Percentiles rank a stretch among this genome's conserved stretches.
Evolutionary conservation across 768 basidiomycete species (phyloP).

Genomic region (Suillus americanus): DNA sequence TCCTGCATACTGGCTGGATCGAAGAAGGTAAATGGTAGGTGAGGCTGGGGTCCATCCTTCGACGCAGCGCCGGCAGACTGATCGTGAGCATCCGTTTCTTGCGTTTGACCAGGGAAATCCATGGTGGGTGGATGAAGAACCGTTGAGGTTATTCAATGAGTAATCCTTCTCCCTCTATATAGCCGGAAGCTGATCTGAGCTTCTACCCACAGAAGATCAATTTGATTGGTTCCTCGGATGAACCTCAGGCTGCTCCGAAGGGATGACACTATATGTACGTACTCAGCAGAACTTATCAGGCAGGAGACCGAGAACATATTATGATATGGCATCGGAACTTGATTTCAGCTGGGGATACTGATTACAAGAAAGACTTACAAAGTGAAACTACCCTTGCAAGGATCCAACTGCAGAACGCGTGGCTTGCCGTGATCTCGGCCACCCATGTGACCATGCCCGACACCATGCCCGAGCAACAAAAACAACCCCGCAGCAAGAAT

Average conservation of each 20-base stretch:
- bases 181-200: background rate
- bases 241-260: too few relatives aligned
- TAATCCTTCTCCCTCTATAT: background rate
- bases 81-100: background rate
- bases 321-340: background rate
- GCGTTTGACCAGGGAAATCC: background rate
- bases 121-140: background rate
- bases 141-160: background rate
- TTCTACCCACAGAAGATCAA: background rate
- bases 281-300: too few relatives aligned
- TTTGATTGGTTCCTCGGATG: too few relatives aligned
- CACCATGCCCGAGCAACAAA: background rate
- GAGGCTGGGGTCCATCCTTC: background rate
- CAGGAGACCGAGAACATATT: background rate
- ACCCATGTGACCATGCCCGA: background rate
- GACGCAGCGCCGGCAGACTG: background rate
- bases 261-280: background rate
- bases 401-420: background rate
- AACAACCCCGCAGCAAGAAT: too few relatives aligned
- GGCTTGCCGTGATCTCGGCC: background rate
- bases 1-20: constrained; percentile 2
- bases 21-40: background rate
- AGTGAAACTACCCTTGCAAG: background rate
- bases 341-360: background rate
- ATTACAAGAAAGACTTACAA: background rate